A percentile compares a stretch with the other conserved stretches of the same genome.
These are phyloP conservation scores for Lentinula aciculospora DNA, from an alignment of 768 basidiomycete species.

Conservation along the genomic window DNA sequence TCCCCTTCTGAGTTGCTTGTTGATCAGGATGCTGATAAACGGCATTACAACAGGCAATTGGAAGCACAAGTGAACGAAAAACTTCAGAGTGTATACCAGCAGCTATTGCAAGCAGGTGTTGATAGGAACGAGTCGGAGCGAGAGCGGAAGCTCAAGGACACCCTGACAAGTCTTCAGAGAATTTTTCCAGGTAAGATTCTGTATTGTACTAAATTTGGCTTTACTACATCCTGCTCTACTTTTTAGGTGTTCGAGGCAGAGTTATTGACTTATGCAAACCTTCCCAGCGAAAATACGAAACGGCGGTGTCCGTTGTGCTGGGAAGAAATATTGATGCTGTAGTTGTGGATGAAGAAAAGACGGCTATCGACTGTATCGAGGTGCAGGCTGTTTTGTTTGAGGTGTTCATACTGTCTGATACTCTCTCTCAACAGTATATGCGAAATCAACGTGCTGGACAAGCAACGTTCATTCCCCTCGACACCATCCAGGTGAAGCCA, in stretches of 20 bases:
- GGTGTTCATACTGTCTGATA: background rate
- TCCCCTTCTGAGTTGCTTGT: background rate
- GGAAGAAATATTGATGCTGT: constrained; percentile 94
- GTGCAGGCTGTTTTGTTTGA: constrained; percentile 30
- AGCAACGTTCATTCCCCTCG: constrained; percentile 98
- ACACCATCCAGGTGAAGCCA: constrained; percentile 92
- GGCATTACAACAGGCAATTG: constrained; percentile 55
- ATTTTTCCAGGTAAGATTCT: constrained; percentile 74
- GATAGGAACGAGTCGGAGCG: constrained; percentile 85
- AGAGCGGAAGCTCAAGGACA: constrained; percentile 82
- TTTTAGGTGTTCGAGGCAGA: constrained; percentile 81
- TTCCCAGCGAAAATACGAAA: constrained; percentile 86
- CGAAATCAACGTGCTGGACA: constrained; percentile 92
- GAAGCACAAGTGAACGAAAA: constrained; percentile 93
- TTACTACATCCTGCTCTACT: background rate
- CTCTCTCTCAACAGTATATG: constrained; percentile 60
- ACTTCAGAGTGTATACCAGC: constrained; percentile 71
- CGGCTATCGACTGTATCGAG: constrained; percentile 96
- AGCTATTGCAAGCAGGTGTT: constrained; percentile 85
- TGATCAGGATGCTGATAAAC: background rate
- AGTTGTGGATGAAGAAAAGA: constrained; percentile 95
- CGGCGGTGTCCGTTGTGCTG: constrained; percentile 85
- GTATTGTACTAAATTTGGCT: background rate
- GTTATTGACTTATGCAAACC: constrained; percentile 95
- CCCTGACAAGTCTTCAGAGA: constrained; percentile 73